Conservation (phyloP, 768 basidiomycete species). For the Phlebiopsis flavidoalba region DNA sequence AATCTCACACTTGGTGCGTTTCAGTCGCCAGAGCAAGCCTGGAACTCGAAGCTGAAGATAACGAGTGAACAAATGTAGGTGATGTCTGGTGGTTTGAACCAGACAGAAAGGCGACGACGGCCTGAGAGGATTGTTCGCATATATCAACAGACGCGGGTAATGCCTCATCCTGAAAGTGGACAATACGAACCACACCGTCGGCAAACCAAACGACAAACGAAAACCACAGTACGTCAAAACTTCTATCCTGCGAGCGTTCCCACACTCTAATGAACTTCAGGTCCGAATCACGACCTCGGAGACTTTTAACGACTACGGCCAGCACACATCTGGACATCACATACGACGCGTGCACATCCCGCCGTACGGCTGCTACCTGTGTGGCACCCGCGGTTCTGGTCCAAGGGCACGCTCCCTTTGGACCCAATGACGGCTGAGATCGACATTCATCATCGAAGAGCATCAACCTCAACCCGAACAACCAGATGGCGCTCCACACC, state of each 20-base stretch:
- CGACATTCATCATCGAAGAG: conserved; percentile 59
- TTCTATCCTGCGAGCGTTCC: neutral
- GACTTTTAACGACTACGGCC: conserved; percentile 36
- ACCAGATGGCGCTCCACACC: conserved; percentile 58
- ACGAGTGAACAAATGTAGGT: conserved; percentile 36
- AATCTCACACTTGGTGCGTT: conserved; percentile 33
- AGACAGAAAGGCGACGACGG: conserved; percentile 39
- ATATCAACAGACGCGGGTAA: conserved; percentile 55
- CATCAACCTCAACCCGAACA: conserved; percentile 45
- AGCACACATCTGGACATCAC: conserved; percentile 43
- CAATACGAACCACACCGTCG: conserved; percentile 55
- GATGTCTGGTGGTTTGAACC: conserved; percentile 58
- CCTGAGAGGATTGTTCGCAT: conserved; percentile 52
- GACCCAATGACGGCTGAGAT: conserved; percentile 39
- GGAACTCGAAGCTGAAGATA: neutral
- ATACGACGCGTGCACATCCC: conserved; percentile 46
- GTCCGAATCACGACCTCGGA: conserved; percentile 41
- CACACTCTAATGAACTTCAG: conserved; percentile 19
- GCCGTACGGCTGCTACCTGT: conserved; percentile 57
- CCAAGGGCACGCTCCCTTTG: conserved; percentile 32
- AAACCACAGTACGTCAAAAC: conserved; percentile 46
- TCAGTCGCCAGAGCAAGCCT: neutral
- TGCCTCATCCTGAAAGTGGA: conserved; percentile 73
- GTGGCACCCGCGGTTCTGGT: conserved; percentile 38
- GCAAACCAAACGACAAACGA: conserved; percentile 43